Base-by-base conservation (phyloP, 2,329 filamentous ascomycete species). In the Tolypocladium tundrense region DNA sequence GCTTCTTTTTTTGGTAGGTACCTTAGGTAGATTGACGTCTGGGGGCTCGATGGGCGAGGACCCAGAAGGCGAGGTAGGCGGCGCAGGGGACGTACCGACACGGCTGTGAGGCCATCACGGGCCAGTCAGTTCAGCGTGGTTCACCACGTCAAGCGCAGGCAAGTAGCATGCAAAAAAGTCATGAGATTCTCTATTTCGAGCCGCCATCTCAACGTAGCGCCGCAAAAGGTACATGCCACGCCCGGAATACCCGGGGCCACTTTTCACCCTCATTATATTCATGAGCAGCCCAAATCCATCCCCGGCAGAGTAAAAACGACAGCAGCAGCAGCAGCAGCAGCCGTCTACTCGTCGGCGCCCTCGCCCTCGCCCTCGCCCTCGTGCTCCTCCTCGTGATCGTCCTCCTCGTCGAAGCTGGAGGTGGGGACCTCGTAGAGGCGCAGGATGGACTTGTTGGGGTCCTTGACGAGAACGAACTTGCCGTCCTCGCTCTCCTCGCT, bases 381-480 rank as follows among this genome's bases (percentile, higher is more conserved):
- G 41, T 76, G 77, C 40, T 75, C 73, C 60, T 79, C 81, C 54
- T 80, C 80, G 60, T 89, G 88, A 56, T 95, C 91, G 4, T 83
- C 88, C 40, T 93, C 90, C 67, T 97, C 93, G 67, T 97, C 94
- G 71, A 97, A 93, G 61, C 90, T 94, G 68, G 87, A 85, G 55
- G 84, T 76, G 1, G 94, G 94, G 9, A 99, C 90, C 72, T 92
- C 87, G 79, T 99, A 99, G 69, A 99, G 77, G 62, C 94, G 87
- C 64, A 99, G 85, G 63, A 97, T 90, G 59, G 88, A 85, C 86
- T 97, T 97, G 82, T 99, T 99, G 60, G 94, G 94, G 75, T 99
- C 94, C 87, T 88, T 88, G 69, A 88, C 84, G 24, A 88, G 80
- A 53, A 94, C 86, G 67, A 89, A 94, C 78, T 92, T 92, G 74